Evolutionary conservation across 1,284 basidiomycete species (phyloP).

Genomic region (Malassezia brasiliensis): DNA sequence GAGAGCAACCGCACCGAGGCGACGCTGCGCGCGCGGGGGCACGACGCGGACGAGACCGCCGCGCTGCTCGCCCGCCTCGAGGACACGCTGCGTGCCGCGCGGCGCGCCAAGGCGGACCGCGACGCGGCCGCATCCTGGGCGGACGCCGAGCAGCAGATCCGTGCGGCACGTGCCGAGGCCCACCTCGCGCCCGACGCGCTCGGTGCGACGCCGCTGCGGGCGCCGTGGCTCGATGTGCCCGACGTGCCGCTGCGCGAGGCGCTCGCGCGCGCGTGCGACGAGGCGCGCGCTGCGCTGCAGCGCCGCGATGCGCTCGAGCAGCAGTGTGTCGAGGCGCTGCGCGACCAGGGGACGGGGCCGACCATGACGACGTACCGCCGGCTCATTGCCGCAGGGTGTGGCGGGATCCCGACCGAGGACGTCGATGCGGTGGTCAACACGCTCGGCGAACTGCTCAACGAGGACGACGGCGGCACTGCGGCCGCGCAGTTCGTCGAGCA

Average conservation of each 20-base stretch:
- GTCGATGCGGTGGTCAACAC: constrained; percentile 44
- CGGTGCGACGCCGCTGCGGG: background rate
- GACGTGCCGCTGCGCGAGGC: constrained; percentile 2
- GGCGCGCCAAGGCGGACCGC: constrained; percentile 64
- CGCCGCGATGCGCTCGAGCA: constrained; percentile 25
- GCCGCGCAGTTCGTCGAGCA: background rate
- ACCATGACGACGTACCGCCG: constrained; percentile 44
- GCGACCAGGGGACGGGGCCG: constrained; percentile 34
- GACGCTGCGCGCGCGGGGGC: constrained; percentile 56
- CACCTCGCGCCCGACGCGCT: constrained; percentile 21
- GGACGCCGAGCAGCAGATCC: constrained; percentile 24
- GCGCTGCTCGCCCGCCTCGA: constrained; percentile 60
- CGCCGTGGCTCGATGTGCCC: background rate
- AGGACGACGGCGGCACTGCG: constrained; percentile 1
- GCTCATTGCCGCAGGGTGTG: constrained; percentile 43
- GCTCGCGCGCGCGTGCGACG: constrained; percentile 22
- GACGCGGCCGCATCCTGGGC: constrained; percentile 30
- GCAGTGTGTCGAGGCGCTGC: constrained; percentile 12
- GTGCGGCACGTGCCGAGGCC: constrained; percentile 25
- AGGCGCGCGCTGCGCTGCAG: constrained; percentile 25
- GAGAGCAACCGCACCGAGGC: constrained; percentile 71
- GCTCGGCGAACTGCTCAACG: constrained; percentile 40
- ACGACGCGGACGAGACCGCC: constrained; percentile 62
- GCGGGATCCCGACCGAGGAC: constrained; percentile 40
- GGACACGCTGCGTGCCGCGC: constrained; percentile 60